phyloP scores from a whole-genome alignment of 805 yeast genomes.

The Priceomyces medius region DNA sequence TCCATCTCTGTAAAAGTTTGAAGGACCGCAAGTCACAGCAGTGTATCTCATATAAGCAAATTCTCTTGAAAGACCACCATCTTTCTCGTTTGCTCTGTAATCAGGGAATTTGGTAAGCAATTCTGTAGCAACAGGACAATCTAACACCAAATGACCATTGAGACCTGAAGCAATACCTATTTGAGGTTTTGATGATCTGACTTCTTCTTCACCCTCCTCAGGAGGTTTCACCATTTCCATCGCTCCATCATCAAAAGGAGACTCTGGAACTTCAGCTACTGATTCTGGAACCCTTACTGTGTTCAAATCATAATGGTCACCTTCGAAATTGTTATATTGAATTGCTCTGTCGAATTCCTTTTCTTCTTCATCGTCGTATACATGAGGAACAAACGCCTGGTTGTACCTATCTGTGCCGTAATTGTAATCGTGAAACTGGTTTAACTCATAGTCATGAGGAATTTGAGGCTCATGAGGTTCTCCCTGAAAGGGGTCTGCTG shows the following conservation, averaged over 20 bases:
- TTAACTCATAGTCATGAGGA: slow-evolving; percentile 17
- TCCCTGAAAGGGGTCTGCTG: slow-evolving; percentile 15
- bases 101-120: slow-evolving; percentile 42
- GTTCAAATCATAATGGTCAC: slow-evolving; percentile 43
- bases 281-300: slow-evolving; percentile 24
- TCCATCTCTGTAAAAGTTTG: slow-evolving; percentile 55
- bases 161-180: slow-evolving; percentile 35
- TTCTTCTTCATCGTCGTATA: slow-evolving; percentile 41
- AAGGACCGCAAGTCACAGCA: slow-evolving; percentile 71
- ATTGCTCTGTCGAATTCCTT: slow-evolving; percentile 38
- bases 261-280: slow-evolving; percentile 13
- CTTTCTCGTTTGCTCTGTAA: slow-evolving; percentile 29
- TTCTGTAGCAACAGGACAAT: slow-evolving; percentile 47
- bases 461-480: slow-evolving; percentile 6
- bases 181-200: slow-evolving; percentile 31
- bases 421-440: slow-evolving; percentile 21
- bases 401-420: slow-evolving; percentile 18
- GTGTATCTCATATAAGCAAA: slow-evolving; percentile 60
- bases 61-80: slow-evolving; percentile 48
- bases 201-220: slow-evolving; percentile 31
- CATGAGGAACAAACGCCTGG: slow-evolving; percentile 46
- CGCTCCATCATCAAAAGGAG: slow-evolving; percentile 29
- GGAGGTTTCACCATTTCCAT: slow-evolving; percentile 31
- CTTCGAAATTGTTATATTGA: slow-evolving; percentile 38
- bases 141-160: slow-evolving; percentile 46